A percentile compares a stretch with the other conserved stretches of the same genome.
Evolutionary conservation across 2,329 filamentous ascomycete genomes (phyloP).

Genomic region (Reticulascus tulasneorum): DNA sequence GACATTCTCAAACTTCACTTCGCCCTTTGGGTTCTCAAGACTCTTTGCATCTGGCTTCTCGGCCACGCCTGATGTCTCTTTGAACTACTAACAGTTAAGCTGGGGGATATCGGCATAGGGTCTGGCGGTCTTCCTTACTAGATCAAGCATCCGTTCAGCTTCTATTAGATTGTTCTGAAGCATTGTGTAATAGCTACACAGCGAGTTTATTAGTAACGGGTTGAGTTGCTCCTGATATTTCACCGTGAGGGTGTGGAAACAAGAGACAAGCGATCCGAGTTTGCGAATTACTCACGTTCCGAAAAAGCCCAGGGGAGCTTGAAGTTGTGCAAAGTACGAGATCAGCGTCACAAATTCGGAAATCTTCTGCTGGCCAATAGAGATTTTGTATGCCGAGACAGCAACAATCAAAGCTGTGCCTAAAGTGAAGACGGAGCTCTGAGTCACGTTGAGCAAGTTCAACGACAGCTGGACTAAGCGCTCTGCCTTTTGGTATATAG

Average conservation of each 20-base stretch:
- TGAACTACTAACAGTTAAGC: conserved; percentile 26
- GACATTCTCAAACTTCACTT: conserved; percentile 38
- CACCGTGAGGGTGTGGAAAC: no score
- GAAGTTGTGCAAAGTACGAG: conserved; percentile 58
- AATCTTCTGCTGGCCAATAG: conserved; percentile 46
- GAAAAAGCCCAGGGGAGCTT: conserved; percentile 60
- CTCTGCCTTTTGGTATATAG: conserved; percentile 53
- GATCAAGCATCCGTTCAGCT: conserved; percentile 40
- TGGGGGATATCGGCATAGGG: fast-evolving
- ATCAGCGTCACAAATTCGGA: conserved; percentile 54
- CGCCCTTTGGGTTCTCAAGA: conserved; percentile 28
- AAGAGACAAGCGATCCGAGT: no score
- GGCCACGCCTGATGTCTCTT: conserved; percentile 37
- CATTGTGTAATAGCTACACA: conserved; percentile 42
- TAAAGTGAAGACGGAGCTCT: conserved; percentile 60
- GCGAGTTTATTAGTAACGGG: no score
- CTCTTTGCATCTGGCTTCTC: conserved; percentile 35
- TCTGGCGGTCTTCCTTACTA: conserved; percentile 22
- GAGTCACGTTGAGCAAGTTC: conserved; percentile 57
- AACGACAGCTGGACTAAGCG: conserved; percentile 52
- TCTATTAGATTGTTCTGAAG: conserved; percentile 43
- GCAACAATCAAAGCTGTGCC: conserved; percentile 58
- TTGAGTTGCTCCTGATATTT: no score
- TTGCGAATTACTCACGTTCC: no score
- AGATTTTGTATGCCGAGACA: conserved; percentile 60